Base-by-base conservation (phyloP, 306 rosid genomes). In the Begonia peltatifolia region DNA sequence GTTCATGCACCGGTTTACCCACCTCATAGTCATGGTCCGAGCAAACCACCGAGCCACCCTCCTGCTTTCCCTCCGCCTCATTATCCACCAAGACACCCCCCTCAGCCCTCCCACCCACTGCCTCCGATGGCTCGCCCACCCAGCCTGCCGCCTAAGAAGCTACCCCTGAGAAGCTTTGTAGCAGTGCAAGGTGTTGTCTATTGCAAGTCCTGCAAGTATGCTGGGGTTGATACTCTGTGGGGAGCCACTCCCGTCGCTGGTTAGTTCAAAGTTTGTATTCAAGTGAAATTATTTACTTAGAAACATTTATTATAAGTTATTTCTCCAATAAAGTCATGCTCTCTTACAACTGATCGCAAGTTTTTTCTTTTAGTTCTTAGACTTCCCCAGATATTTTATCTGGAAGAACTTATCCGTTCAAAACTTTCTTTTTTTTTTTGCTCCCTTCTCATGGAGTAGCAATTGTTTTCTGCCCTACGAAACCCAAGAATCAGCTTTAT, bases 141-240 rank as follows among this genome's bases (percentile, higher is more conserved):
- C 25, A 1, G n/a, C 6, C 18, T 46, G 46, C 68, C 65, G 9
- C 73, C 76, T 0, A 14, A 35, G 41, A 53, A 55, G 2, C 78
- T 70, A 6, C 3, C 63, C 11, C 79, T 75, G 1, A 78, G 85
- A 46, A 78, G 78, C 69, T 76, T 68, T 22, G 71, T 82, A 0
- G 85, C 94, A 0, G 90, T 89, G n/a, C 84, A 89, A 64, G 97
- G 97, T 6, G 97, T 89, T 36, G 97, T 89, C 42, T 85, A 66
- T 47, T 71, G 81, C 71, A 85, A 84, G 61, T 55, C 83, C 10
- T 89, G 95, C 89, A 78, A 82, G 49, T 80, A 82, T 38, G 18
- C 78, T 51, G 87, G 87, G 0, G 47, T 41, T 17, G 78, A 76
- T 50, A 80, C 90, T 2, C 94, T 85, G 18, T 41, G 53, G 54